Evolutionary conservation across 768 basidiomycete genomes (phyloP).

Genomic region (Boletus sensibilis): DNA sequence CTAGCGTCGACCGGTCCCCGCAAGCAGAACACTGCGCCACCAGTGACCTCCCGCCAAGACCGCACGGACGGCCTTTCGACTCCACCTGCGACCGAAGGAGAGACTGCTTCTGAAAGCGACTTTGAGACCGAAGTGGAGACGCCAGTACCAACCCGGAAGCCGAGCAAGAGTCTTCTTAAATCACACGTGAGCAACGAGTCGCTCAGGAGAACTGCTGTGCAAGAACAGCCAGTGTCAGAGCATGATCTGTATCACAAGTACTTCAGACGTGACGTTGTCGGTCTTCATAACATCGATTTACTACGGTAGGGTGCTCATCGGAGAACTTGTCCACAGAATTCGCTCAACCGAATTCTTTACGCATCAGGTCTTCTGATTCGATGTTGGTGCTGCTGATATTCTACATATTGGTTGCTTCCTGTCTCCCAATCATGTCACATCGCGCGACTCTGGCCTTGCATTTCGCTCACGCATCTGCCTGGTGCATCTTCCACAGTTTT

Average conservation of each 20-base stretch:
- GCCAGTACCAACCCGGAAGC: slow-evolving; percentile 29
- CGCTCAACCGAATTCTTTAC: slow-evolving; percentile 22
- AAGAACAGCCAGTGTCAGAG: slow-evolving; percentile 49
- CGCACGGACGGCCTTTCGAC: slow-evolving; percentile 44
- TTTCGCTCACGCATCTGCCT: slow-evolving; percentile 78
- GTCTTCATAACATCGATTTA: slow-evolving; percentile 79
- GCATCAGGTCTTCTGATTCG: slow-evolving; percentile 74
- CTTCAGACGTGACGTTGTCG: slow-evolving; percentile 84
- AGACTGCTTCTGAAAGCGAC: slow-evolving; percentile 71
- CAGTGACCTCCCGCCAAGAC: slow-evolving; percentile 17
- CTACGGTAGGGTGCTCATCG: slow-evolving; percentile 58
- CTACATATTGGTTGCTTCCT: slow-evolving; percentile 59
- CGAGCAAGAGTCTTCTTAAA: not conserved
- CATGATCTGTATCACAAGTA: slow-evolving; percentile 90
- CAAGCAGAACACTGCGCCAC: slow-evolving; percentile 15
- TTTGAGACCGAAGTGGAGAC: slow-evolving; percentile 61
- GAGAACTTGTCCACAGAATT: slow-evolving; percentile 1
- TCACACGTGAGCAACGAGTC: slow-evolving; percentile 6
- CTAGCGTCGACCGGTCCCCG: slow-evolving; percentile 33
- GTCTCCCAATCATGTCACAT: slow-evolving; percentile 59
- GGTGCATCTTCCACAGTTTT: slow-evolving; percentile 87
- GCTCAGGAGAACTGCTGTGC: not conserved
- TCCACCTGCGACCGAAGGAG: slow-evolving; percentile 67
- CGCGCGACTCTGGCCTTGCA: slow-evolving; percentile 58
- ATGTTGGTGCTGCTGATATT: slow-evolving; percentile 72